Evolutionary conservation across 129 eudicot genomes (phyloP).

Genomic region (Artemisia argyi): DNA sequence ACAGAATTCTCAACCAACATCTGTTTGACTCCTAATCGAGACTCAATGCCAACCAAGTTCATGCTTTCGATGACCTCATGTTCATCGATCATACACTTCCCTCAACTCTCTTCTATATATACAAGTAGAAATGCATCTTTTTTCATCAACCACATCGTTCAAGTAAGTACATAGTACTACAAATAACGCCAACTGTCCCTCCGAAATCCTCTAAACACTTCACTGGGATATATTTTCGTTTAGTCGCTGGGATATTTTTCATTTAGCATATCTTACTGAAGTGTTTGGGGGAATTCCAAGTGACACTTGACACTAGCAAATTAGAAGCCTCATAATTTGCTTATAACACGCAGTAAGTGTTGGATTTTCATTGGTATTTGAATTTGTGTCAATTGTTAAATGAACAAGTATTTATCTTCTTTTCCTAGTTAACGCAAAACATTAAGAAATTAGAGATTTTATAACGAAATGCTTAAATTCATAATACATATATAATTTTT

Average conservation of each 20-base stretch:
- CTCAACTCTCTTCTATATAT: not conserved
- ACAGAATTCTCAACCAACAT: not conserved
- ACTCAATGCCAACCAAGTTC: conserved; percentile 16
- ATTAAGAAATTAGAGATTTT: no score
- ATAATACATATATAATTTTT: no score
- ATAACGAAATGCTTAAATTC: no score
- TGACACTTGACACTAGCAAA: not conserved
- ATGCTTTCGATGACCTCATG: not conserved
- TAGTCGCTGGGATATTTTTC: not conserved
- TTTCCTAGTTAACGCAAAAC: no score
- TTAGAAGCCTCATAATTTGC: not conserved
- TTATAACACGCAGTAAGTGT: not conserved
- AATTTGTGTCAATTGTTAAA: no score
- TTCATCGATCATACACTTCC: not conserved
- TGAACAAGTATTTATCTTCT: no score
- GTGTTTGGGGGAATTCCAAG: conserved; percentile 18
- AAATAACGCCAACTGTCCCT: conserved; percentile 2
- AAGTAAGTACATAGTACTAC: not conserved
- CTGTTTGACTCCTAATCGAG: not conserved
- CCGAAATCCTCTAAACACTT: conserved; percentile 14
- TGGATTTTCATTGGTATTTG: no score
- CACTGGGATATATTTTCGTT: conserved; percentile 2
- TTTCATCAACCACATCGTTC: not conserved
- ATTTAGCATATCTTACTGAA: not conserved
- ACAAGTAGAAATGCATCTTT: not conserved